phyloP scores from a whole-genome alignment of 495 filamentous ascomycete genomes.

The Talaromyces trachyspermus region DNA sequence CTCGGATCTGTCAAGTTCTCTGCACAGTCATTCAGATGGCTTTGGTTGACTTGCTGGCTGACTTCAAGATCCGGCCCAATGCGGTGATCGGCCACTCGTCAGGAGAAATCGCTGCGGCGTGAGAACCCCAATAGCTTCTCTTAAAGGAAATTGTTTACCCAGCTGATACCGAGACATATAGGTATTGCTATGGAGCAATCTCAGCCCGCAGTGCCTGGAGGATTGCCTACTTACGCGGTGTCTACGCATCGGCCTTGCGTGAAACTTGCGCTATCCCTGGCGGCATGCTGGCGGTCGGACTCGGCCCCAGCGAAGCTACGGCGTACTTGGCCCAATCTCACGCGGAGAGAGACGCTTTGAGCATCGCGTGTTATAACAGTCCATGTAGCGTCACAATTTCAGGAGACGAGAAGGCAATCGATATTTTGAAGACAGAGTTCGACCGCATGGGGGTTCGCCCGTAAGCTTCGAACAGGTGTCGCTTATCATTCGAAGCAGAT shows the following conservation, averaged over 20 bases:
- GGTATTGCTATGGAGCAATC: too few relatives aligned
- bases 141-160: too few relatives aligned
- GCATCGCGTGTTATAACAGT: slow-evolving; percentile 43
- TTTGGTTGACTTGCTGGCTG: slow-evolving; percentile 24
- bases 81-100: slow-evolving; percentile 39
- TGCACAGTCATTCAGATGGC: slow-evolving; percentile 47
- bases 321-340: too few relatives aligned
- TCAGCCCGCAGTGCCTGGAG: too few relatives aligned
- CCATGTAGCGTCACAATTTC: slow-evolving; percentile 35
- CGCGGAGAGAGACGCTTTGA: too few relatives aligned
- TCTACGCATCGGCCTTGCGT: too few relatives aligned
- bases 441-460: background rate
- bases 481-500: slow-evolving; percentile 30
- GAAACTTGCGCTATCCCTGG: too few relatives aligned
- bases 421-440: slow-evolving; percentile 3
- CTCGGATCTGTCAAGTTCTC: slow-evolving; percentile 29
- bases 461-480: slow-evolving; percentile 9
- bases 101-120: slow-evolving; percentile 52
- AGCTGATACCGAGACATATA: too few relatives aligned
- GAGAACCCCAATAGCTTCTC: too few relatives aligned
- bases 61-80: slow-evolving; percentile 12
- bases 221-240: too few relatives aligned
- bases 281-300: too few relatives aligned
- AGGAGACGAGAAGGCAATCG: slow-evolving; percentile 29
- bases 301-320: too few relatives aligned